Percentiles rank a stretch among this genome's conserved stretches.
Evolutionary conservation across 192 early-diverging fungal species (phyloP).

Genomic region (Geosiphon pyriformis): DNA sequence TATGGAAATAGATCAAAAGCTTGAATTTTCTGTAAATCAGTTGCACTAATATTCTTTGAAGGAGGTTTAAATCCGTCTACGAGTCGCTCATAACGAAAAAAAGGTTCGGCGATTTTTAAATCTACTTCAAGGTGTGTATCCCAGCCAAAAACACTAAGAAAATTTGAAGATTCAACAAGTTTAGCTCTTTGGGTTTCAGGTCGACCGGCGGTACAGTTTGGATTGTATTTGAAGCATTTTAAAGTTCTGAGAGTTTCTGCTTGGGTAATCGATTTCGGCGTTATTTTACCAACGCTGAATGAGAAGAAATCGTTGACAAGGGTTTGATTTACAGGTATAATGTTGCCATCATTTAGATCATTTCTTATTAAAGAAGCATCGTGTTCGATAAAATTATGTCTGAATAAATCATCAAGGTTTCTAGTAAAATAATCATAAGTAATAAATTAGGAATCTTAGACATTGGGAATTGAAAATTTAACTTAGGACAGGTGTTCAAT

Average conservation of each 20-base stretch:
- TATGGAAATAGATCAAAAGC: too few relatives aligned
- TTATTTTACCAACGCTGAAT: constrained; percentile 5
- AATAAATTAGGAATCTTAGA: background rate
- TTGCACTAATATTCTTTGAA: too few relatives aligned
- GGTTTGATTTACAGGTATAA: background rate
- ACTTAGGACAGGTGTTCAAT: background rate
- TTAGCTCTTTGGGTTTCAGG: background rate
- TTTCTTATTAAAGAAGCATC: constrained; percentile 17
- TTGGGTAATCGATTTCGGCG: constrained; percentile 4
- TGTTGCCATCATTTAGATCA: background rate
- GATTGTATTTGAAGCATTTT: constrained; percentile 6
- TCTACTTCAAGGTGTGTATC: too few relatives aligned
- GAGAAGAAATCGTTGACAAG: constrained; percentile 10
- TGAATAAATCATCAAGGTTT: background rate
- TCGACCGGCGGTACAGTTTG: background rate
- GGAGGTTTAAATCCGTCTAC: too few relatives aligned
- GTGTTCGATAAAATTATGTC: constrained; percentile 12
- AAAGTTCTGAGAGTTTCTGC: background rate
- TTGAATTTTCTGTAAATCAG: too few relatives aligned
- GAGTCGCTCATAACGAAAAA: too few relatives aligned
- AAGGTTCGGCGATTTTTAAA: too few relatives aligned
- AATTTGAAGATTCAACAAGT: background rate
- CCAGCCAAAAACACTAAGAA: background rate
- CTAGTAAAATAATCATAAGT: background rate
- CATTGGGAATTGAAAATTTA: too few relatives aligned